These are phyloP conservation scores for Friedmanniomyces endolithicus DNA, from an alignment of 495 filamentous ascomycete species.

Conservation along the genomic window DNA sequence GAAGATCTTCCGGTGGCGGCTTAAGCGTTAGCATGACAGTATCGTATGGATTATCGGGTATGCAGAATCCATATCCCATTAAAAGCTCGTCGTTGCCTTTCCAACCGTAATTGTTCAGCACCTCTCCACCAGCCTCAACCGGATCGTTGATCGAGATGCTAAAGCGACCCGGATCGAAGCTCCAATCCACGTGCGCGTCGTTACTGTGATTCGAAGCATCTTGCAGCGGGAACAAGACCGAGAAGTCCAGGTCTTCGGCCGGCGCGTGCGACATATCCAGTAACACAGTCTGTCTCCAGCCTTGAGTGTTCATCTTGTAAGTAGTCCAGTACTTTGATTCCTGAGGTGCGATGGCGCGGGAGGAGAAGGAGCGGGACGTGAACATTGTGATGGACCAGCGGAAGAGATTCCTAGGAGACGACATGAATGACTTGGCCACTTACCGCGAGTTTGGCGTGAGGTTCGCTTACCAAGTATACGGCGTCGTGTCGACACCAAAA, in stretches of 20 bases:
- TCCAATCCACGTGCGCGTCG: slow-evolving; percentile 49
- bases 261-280: slow-evolving; percentile 15
- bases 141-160: slow-evolving; percentile 37
- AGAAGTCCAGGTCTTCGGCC: slow-evolving; percentile 22
- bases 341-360: slow-evolving; percentile 36
- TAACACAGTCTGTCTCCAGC: slow-evolving; percentile 11
- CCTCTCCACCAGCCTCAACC: slow-evolving; percentile 39
- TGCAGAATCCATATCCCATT: slow-evolving; percentile 56
- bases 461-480: slow-evolving; percentile 30
- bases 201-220: slow-evolving; percentile 51
- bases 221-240: slow-evolving; percentile 49
- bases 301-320: slow-evolving; percentile 5
- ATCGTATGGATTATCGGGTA: slow-evolving; percentile 40
- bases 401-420: slow-evolving; percentile 44
- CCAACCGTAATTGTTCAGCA: slow-evolving; percentile 58
- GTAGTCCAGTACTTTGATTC: slow-evolving; percentile 20
- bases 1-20: slow-evolving; percentile 18
- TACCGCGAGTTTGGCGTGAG: background rate
- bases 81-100: slow-evolving; percentile 57
- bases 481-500: slow-evolving; percentile 26
- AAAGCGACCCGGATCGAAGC: slow-evolving; percentile 37
- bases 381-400: slow-evolving; percentile 54
- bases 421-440: slow-evolving; percentile 11
- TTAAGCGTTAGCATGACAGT: slow-evolving; percentile 32
- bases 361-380: slow-evolving; percentile 43